These are phyloP conservation scores for Harringtonia lauricola DNA, from an alignment of 2,329 filamentous ascomycete species.

Conservation along the genomic window DNA sequence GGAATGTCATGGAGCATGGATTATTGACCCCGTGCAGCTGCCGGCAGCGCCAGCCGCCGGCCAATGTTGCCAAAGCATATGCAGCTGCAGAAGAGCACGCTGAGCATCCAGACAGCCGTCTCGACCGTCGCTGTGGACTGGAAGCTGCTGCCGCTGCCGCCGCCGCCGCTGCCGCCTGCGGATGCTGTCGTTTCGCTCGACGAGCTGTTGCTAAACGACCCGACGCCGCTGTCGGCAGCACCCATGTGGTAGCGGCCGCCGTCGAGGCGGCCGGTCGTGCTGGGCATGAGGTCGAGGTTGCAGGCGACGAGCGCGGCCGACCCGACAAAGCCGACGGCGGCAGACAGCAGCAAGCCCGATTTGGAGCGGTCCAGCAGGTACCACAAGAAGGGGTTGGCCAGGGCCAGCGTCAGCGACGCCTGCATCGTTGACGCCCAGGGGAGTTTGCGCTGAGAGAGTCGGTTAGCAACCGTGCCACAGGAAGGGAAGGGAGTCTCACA, in stretches of 20 bases:
- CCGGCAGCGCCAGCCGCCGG: constrained; percentile 53
- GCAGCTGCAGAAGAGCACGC: constrained; percentile 87
- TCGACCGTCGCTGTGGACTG: constrained; percentile 43
- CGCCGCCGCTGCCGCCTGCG: background rate
- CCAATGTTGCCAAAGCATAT: constrained; percentile 96
- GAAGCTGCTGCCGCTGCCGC: background rate
- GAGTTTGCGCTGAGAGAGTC: constrained; percentile 56
- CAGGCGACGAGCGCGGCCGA: constrained; percentile 64
- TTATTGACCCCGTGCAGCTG: background rate
- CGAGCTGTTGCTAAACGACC: constrained; percentile 7
- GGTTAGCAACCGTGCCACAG: background rate
- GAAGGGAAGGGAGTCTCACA: constrained; percentile 40
- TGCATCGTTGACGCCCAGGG: constrained; percentile 95
- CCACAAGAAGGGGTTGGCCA: constrained; percentile 91
- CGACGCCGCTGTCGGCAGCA: no score
- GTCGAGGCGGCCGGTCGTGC: constrained; percentile 35
- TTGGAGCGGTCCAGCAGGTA: constrained; percentile 88
- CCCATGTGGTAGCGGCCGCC: constrained; percentile 17
- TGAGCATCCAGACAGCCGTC: constrained; percentile 78
- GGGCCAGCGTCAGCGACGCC: constrained; percentile 75
- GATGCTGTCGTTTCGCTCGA: no score
- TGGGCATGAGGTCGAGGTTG: constrained; percentile 67
- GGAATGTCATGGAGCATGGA: background rate
- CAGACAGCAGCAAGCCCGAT: constrained; percentile 71
- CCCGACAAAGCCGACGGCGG: constrained; percentile 60